Evolutionary conservation across 192 early-diverging fungal species (phyloP).

Genomic region (Coemansia sp.): DNA sequence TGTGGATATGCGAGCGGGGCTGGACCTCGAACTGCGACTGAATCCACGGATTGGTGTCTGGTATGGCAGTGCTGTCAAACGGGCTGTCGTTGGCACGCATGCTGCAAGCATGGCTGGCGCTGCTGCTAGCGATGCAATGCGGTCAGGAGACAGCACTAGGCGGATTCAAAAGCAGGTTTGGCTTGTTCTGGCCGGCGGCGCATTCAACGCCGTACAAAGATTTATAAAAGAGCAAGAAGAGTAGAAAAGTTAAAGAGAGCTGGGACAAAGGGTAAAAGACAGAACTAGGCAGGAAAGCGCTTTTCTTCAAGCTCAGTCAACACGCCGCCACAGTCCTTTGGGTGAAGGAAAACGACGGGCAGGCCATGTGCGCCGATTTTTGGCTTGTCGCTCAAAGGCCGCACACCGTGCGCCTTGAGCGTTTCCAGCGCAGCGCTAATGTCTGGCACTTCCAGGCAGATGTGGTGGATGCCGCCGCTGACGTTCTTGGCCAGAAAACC

Average conservation of each 20-base stretch:
- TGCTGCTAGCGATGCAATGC: not conserved
- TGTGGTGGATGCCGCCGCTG: conserved; percentile 80
- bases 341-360: conserved; percentile 79
- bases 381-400: conserved; percentile 67
- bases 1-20: conserved; percentile 10
- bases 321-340: conserved; percentile 80
- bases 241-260: not conserved
- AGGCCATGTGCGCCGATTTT: conserved; percentile 82
- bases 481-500: conserved; percentile 79
- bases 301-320: conserved; percentile 72
- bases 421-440: conserved; percentile 66
- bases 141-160: not conserved
- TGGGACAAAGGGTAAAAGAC: not conserved
- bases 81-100: conserved; percentile 8
- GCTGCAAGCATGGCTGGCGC: conserved; percentile 12
- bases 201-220: not conserved
- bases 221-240: not conserved
- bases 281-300: not conserved
- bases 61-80: not conserved
- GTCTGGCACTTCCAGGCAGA: conserved; percentile 78
- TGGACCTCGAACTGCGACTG: not conserved
- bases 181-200: not conserved
- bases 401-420: conserved; percentile 62
- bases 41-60: conserved; percentile 25
- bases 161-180: not conserved